Conservation (phyloP, 805 yeast species). For the Candida easanensis region DNA sequence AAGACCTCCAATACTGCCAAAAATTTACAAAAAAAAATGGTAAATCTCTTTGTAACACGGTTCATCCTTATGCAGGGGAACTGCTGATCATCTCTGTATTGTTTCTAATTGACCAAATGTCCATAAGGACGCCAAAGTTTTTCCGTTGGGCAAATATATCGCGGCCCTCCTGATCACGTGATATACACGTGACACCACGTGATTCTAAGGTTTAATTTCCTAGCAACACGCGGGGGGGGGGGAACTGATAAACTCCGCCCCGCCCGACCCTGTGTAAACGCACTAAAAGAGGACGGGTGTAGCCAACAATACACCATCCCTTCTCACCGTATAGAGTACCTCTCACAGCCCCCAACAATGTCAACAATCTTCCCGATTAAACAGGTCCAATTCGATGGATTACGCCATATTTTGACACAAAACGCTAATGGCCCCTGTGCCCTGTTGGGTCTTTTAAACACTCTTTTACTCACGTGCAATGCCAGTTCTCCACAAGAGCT, state of each 20-base stretch:
- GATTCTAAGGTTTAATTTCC: background rate
- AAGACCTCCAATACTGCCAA: background rate
- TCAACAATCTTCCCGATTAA: conserved; percentile 13
- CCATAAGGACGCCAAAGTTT: conserved; percentile 46
- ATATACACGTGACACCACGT: background rate
- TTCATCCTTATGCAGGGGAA: conserved; percentile 99
- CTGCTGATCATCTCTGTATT: conserved; percentile 99
- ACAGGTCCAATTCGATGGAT: conserved; percentile 22
- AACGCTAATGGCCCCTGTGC: conserved; percentile 89
- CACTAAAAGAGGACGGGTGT: background rate
- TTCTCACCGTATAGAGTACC: too few species aligned
- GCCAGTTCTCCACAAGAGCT: conserved; percentile 23
- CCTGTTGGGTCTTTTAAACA: conserved; percentile 70
- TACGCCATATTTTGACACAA: conserved; percentile 61
- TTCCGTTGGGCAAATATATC: background rate
- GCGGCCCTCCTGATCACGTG: too few species aligned
- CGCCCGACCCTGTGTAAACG: background rate
- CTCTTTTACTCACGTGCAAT: conserved; percentile 52
- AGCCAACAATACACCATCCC: too few species aligned
- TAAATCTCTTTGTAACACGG: conserved; percentile 99
- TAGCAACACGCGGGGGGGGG: background rate
- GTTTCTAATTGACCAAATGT: conserved; percentile 99
- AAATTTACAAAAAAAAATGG: conserved; percentile 24
- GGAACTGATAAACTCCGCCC: background rate
- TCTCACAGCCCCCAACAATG: background rate